These are phyloP conservation scores for Coleophoma eucalyptorum DNA, from an alignment of 2,329 filamentous ascomycete species.

Conservation along the genomic window DNA sequence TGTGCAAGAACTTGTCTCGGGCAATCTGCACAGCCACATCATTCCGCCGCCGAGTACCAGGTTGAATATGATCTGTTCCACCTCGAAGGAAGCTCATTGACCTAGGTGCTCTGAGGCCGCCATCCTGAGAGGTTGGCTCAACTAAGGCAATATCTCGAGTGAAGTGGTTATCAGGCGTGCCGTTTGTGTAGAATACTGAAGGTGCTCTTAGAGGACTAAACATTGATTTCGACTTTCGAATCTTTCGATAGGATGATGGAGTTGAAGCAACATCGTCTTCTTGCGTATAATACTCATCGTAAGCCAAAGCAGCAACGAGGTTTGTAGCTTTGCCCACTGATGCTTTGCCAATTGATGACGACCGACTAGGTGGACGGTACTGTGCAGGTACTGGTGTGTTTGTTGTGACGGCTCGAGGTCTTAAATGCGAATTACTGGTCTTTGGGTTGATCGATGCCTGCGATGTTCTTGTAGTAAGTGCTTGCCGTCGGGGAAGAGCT, in stretches of 20 bases:
- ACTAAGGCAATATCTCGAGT: not conserved
- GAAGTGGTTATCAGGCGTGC: slow-evolving; percentile 13
- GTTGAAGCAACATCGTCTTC: slow-evolving; percentile 45
- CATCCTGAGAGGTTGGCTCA: not conserved
- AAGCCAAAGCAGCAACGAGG: slow-evolving; percentile 30
- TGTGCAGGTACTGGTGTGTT: slow-evolving; percentile 21
- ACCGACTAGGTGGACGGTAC: slow-evolving; percentile 25
- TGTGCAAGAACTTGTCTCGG: slow-evolving; percentile 31
- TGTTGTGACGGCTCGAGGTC: slow-evolving; percentile 22
- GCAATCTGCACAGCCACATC: slow-evolving; percentile 33
- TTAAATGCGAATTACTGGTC: slow-evolving; percentile 13
- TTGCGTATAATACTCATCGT: slow-evolving; percentile 40
- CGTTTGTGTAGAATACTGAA: slow-evolving; percentile 24
- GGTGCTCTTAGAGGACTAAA: slow-evolving; percentile 29
- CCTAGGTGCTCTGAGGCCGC: slow-evolving; percentile 40
- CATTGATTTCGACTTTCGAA: slow-evolving; percentile 55
- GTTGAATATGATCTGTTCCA: slow-evolving; percentile 21
- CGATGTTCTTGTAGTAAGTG: slow-evolving; percentile 15
- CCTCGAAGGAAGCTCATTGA: slow-evolving; percentile 51
- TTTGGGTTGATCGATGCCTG: slow-evolving; percentile 11
- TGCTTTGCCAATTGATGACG: slow-evolving; percentile 25
- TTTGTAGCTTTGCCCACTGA: slow-evolving; percentile 14
- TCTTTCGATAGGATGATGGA: slow-evolving; percentile 42
- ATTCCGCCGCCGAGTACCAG: slow-evolving; percentile 22
- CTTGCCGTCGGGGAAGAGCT: slow-evolving; percentile 19